Evolutionary conservation across 2,329 filamentous ascomycete species (phyloP), one percentile per base, ranked within the genome.

Genomic region (Neurospora sp.): DNA sequence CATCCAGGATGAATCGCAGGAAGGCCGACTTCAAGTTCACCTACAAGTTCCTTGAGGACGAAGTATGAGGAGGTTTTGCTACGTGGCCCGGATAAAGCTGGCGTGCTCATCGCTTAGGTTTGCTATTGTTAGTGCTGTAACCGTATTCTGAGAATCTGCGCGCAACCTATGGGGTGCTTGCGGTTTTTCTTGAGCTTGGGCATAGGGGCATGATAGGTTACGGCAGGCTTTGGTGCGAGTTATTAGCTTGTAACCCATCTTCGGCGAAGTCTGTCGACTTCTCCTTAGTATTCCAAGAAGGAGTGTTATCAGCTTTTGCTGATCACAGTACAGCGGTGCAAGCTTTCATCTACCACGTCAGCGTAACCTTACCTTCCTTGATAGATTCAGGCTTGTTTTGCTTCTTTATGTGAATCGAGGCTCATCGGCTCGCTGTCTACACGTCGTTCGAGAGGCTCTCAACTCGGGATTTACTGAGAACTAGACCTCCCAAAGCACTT

Each of bases 11-110:
- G 95, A 98, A 98, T 81, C 92, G 95, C 74, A 86, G 95, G 79
- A 97, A 98, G 84, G 94, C 93, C 70, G 95, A 98, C 80, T 98
- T 98, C 85, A 96, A 97, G 82, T 98, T 98, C 82, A 91, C 92
- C 71, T 98, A 98, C 85, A 97, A 97, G 82, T 98, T 96, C 82
- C 87, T 98, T 75, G 95, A 98, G 81, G 95, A 98, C 78, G 95
- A 97, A 81, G 87, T 97, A 77, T 90, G 78, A 83, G 17, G 66
- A 62, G 52, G 6, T 69, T 66, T 52, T 62, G 66, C 67, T 46
- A 10, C n/a, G 19, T 40, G 66, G 57, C 37, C 40, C 39, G 17
- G 6, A 36, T n/a, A 57, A 28, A 17, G 37, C 38, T 68, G 43
- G 46, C 57, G 28, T 66, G 23, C 15, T 46, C 43, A 37, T n/a